Conservation (phyloP, 257 asterid species). For the Salvia rosmarinus region DNA sequence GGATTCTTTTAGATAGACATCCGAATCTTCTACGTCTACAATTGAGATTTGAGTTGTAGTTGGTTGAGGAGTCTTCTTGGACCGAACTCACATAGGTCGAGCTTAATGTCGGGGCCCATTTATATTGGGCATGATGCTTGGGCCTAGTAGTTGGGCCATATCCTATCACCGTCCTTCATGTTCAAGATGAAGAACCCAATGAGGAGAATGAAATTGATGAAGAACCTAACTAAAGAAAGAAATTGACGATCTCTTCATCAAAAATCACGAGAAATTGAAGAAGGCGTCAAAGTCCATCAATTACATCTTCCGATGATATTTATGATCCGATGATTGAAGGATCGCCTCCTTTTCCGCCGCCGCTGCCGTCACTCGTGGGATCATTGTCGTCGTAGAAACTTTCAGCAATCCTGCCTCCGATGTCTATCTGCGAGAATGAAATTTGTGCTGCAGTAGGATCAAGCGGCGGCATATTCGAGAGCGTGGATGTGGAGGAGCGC, state of each 20-base stretch:
- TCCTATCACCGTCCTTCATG: too few species aligned
- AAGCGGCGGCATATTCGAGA: constrained; percentile 9
- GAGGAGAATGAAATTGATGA: too few species aligned
- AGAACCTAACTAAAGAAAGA: too few species aligned
- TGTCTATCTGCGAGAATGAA: neutral
- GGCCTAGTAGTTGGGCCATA: too few species aligned
- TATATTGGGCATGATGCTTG: too few species aligned
- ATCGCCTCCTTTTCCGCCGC: constrained; percentile 34
- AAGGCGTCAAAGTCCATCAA: constrained; percentile 30
- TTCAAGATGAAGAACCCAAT: too few species aligned
- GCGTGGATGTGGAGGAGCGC: neutral
- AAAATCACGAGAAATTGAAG: constrained; percentile 63
- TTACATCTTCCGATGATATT: neutral
- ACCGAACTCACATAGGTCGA: too few species aligned
- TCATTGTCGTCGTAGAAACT: neutral
- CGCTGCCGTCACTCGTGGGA: constrained; percentile 23
- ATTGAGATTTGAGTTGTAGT: too few species aligned
- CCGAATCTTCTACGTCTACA: too few species aligned
- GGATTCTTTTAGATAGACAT: too few species aligned
- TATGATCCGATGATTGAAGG: constrained; percentile 15
- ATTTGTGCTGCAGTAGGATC: constrained; percentile 8
- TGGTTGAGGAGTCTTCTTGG: too few species aligned
- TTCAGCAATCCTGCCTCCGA: neutral
- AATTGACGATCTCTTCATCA: constrained; percentile 78
- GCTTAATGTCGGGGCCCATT: too few species aligned